Evolutionary conservation across 139 green algal species (phyloP), one percentile per base, ranked within the genome.

Genomic region (Ulvella scutata): DNA sequence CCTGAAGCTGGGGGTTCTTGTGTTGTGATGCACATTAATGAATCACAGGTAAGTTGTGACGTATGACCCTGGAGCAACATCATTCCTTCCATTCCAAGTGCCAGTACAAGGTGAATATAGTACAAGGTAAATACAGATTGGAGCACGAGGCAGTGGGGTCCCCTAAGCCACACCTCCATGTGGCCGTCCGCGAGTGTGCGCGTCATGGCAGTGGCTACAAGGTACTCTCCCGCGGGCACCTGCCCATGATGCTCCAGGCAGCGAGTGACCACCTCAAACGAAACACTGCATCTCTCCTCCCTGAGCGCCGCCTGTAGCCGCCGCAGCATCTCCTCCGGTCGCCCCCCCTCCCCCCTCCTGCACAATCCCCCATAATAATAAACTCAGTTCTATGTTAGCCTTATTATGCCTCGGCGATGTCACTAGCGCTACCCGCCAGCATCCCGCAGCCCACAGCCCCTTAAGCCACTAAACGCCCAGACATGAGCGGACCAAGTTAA

Each of bases 241-340:
- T 88, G 84, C 2, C 84, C 84, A 60, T 88, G 84, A 72, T 88
- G 82, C 62, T 82, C 84, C 38, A 87, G 84, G 33, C 78, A 83
- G 39, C 79, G 51, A 6, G 51, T 67, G 51, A 67, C 51, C n/a
- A 23, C 20, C 51, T 67, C 51, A 26, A 67, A 67, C 13, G 51
- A 67, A 6, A 67, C 13, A 26, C 51, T 36, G 9, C n/a, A n/a
- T 0, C 51, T n/a, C 51, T 29, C 13, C 9, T 6, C 9, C 51
- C n/a, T 26, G 51, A 67, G 51, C 51, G 51, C 51, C 51, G 51
- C 51, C 51, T 6, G 10, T 1, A 67, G 51, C 9, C 13, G 1
- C n/a, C n/a, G n/a, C 9, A 67, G 13, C 9, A 6, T n/a, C n/a
- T n/a, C n/a, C n/a, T n/a, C 51, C 51, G 0, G n/a, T 9, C 51